Evolutionary conservation across 129 eudicot genomes (phyloP).

Genomic region (Helichrysum umbraculigerum): DNA sequence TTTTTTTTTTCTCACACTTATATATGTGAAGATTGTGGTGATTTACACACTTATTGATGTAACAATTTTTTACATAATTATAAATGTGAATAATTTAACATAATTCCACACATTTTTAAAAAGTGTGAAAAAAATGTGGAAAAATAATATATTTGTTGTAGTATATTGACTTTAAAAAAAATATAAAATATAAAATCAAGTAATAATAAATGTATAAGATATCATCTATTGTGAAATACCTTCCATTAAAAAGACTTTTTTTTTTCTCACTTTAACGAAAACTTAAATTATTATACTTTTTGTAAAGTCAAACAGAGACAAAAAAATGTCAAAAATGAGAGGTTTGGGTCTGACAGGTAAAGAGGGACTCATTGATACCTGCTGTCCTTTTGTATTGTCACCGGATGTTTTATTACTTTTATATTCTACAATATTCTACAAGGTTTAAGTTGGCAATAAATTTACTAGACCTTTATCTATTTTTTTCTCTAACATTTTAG

Average conservation of each 20-base stretch:
- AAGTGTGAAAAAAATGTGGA: too few species aligned
- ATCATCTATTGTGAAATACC: background rate
- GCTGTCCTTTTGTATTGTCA: slow-evolving; percentile 25
- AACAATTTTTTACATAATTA: too few species aligned
- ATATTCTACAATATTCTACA: background rate
- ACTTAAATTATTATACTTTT: background rate
- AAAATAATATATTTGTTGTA: too few species aligned
- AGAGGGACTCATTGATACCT: slow-evolving; percentile 29
- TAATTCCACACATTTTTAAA: too few species aligned
- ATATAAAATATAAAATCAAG: too few species aligned
- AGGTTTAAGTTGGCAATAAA: background rate
- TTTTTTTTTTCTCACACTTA: too few species aligned
- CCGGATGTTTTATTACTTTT: slow-evolving; percentile 16
- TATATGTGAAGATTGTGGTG: too few species aligned
- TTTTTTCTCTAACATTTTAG: too few species aligned
- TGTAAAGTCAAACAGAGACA: slow-evolving; percentile 21
- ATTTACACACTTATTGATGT: too few species aligned
- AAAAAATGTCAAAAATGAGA: slow-evolving; percentile 15
- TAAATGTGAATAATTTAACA: too few species aligned
- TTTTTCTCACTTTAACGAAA: background rate
- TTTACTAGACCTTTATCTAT: too few species aligned
- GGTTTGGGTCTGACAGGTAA: slow-evolving; percentile 24
- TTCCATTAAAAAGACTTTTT: background rate
- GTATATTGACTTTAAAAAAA: too few species aligned
- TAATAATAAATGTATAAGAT: background rate